These are phyloP conservation scores for Rhodofomes roseus DNA, from an alignment of 1,284 basidiomycete genomes.

Conservation along the genomic window DNA sequence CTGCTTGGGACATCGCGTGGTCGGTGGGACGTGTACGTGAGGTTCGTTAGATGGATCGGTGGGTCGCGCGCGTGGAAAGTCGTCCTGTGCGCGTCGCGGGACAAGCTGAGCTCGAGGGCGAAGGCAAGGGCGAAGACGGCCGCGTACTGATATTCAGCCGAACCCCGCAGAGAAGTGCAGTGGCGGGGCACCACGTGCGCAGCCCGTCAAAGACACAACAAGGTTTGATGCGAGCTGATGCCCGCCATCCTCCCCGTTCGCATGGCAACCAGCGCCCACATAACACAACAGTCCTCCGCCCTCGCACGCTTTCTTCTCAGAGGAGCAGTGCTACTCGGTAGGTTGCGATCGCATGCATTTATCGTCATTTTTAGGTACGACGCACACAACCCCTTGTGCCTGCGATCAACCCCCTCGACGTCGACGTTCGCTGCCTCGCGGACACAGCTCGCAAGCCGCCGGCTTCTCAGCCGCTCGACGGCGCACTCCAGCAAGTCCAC, in stretches of 20 bases:
- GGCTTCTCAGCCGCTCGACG: not conserved
- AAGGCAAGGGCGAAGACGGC: not conserved
- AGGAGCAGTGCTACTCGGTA: too few relatives aligned
- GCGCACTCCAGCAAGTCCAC: not conserved
- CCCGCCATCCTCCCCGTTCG: not conserved
- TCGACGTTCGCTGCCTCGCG: not conserved
- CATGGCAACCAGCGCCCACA: slow-evolving; percentile 3
- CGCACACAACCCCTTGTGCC: not conserved
- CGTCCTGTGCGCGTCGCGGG: not conserved
- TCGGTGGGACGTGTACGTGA: not conserved
- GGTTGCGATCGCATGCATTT: too few relatives aligned
- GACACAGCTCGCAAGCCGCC: not conserved
- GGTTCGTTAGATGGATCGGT: not conserved
- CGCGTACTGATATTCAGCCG: not conserved
- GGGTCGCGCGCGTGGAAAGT: not conserved
- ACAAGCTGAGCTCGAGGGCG: not conserved
- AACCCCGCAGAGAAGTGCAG: not conserved
- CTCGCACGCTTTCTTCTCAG: not conserved
- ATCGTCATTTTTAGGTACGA: too few relatives aligned
- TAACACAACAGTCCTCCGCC: not conserved
- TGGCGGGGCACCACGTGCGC: not conserved
- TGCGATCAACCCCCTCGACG: not conserved
- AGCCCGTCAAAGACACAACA: not conserved
- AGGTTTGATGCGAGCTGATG: not conserved
- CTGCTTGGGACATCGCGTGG: not conserved